phyloP scores from a whole-genome alignment of 495 filamentous ascomycete genomes.

The Neurospora africana region DNA sequence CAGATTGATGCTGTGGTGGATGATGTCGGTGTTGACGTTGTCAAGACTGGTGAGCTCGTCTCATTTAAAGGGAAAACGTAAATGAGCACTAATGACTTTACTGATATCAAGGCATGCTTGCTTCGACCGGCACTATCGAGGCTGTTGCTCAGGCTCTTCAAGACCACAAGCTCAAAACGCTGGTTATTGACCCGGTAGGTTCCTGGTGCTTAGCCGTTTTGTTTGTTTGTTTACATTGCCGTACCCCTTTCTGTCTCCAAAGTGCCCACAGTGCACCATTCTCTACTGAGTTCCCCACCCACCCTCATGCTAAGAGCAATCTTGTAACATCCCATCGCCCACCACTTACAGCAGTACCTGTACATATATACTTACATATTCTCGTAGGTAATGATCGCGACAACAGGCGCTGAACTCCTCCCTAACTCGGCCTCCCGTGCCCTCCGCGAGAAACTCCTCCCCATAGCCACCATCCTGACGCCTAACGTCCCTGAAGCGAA shows the following conservation, averaged over 20 bases:
- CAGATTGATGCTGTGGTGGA: constrained; percentile 74
- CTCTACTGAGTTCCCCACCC: background rate
- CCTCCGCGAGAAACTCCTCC: constrained; percentile 59
- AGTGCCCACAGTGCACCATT: background rate
- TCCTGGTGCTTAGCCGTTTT: background rate
- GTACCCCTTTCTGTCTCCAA: background rate
- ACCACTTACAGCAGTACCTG: background rate
- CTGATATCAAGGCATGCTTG: constrained; percentile 68
- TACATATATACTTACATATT: constrained; percentile 2
- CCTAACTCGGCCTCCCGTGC: constrained; percentile 55
- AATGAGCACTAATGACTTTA: background rate
- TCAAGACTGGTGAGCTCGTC: constrained; percentile 66
- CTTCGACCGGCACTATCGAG: constrained; percentile 64
- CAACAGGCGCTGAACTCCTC: constrained; percentile 67
- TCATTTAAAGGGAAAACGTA: background rate
- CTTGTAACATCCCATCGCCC: background rate
- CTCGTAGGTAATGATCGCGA: constrained; percentile 81
- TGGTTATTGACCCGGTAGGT: constrained; percentile 77
- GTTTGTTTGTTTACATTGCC: background rate
- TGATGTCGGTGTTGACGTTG: constrained; percentile 79
- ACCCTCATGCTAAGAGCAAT: background rate
- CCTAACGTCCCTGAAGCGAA: constrained; percentile 88
- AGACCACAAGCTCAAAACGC: constrained; percentile 45
- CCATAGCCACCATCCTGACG: constrained; percentile 68
- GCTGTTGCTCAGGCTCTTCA: constrained; percentile 59